Base-by-base conservation (phyloP, 306 rosid species). In the Begonia fuchsioides region DNA sequence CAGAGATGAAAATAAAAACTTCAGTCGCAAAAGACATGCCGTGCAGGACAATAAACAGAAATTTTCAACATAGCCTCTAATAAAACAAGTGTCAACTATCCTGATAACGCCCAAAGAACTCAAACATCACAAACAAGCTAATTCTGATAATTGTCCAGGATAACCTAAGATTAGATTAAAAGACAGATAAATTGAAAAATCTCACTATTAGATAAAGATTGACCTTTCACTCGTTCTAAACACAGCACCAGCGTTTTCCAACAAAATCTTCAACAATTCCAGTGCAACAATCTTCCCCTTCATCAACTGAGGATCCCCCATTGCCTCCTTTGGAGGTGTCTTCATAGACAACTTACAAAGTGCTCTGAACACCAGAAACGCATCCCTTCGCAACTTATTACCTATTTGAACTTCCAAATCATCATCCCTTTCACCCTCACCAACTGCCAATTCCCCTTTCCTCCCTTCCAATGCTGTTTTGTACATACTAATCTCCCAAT, bases 381-480 rank as follows among this genome's bases (percentile, higher is more conserved):
- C 99, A 44, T 92, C 99, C 50, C 99, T 77, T 47, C 99, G 57
- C 67, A 92, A 59, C 83, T 92, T 92, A 61, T 92, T 92, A 44
- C 99, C 99, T 47, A 92, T 92, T 83, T 79, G 96, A 73, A 92
- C 94, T 60, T 92, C 99, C 81, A 92, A 79, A 70, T 92, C 99
- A 19, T 92, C 99, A 57, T 92, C 99, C 57, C 83, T 92, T 64
- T 92, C 98, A 8, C 54, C 47, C 43, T 92, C 98, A 50, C 96
- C 98, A 38, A 85, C 98, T 32, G 73, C 94, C 64, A 92, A 66
- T 63, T 92, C 99, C 8, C 82, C 96, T 38, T 92, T 92, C 68
- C 99, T 64, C 9, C 88, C 98, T 67, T 92, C 99, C 79, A 92
- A 68, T 0, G 99, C 99, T n/a, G 94, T 79, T 74, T 92, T 92